Base-by-base conservation (phyloP, 2,329 filamentous ascomycete genomes). In the Aspergillus amoenus region DNA sequence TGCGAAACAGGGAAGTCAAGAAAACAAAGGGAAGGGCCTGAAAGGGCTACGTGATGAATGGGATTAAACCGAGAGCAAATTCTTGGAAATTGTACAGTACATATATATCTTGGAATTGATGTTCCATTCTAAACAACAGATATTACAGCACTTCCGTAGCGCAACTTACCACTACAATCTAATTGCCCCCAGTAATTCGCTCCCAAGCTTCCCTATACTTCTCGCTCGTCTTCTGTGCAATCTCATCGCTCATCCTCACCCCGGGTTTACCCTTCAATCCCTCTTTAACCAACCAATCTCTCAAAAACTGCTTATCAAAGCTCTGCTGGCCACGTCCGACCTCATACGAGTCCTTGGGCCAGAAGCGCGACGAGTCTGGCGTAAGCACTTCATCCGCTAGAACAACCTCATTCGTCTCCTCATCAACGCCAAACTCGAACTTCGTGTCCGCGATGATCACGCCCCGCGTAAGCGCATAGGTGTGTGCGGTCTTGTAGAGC, bases 321-420 rank as follows among this genome's bases (percentile, higher is more conserved):
- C 90, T 94, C 54, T 88, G 83, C 78, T 95, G 91, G 56, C 88
- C 82, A 60, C 81, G 81, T 2, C 93, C 92, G 17, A 89, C 75
- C 70, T 86, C 82, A 70, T 93, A 95, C 45, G 81, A 81, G 43
- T 86, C 86, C 61, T 82, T 84, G 1, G 87, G 87, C 93, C 93
- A 97, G 81, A 96, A 96, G 15, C 93, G 84, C 50, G 89, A 93
- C 54, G 84, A 88, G 72, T 91, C 88, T 2, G 92, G 91, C 7
- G 91, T 95, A 59, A 96, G 78, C 21, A 95, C 90, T 78, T 96
- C 91, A 69, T 96, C 91, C 4, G 92, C 85, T 51, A 93, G 79
- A 37, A 92, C 84, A 7, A 94, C 82, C 66, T 89, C 84, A 59
- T 85, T 81, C 2, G 84, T 86, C 56, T 76, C 81, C 61, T 84